Conservation (phyloP, 164 flowering plant species). For the Vitis amurensis region DNA sequence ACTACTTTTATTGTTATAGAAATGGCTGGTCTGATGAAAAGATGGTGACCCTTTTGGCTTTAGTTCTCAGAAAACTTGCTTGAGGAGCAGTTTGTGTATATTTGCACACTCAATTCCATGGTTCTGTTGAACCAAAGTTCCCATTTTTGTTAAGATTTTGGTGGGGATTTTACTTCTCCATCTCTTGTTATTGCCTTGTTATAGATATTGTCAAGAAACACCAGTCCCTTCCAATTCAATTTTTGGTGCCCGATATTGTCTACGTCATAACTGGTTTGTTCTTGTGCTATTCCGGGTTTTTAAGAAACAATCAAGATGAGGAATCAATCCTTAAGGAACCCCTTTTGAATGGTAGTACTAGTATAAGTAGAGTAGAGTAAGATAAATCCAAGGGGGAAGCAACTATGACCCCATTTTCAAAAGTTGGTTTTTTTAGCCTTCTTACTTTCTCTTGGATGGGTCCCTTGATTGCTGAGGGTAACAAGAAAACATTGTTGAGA, state of each 20-base stretch:
- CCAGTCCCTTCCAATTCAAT: slow-evolving; percentile 16
- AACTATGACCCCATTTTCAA: too few species aligned
- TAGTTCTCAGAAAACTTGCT: slow-evolving; percentile 37
- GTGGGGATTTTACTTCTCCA: slow-evolving; percentile 50
- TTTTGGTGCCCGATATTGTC: slow-evolving; percentile 44
- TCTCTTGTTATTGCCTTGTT: slow-evolving; percentile 55
- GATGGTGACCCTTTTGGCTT: slow-evolving; percentile 44
- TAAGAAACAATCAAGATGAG: slow-evolving; percentile 27
- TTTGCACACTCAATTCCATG: slow-evolving; percentile 29
- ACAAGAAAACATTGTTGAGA: too few species aligned
- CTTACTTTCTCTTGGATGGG: too few species aligned
- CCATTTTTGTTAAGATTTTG: slow-evolving; percentile 51
- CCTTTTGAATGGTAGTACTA: slow-evolving; percentile 46
- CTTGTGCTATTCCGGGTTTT: slow-evolving; percentile 49
- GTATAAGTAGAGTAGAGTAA: neutral
- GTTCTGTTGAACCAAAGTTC: slow-evolving; percentile 30
- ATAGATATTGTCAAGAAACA: slow-evolving; percentile 35
- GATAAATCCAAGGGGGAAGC: too few species aligned
- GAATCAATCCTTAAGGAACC: slow-evolving; percentile 45
- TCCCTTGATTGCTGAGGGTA: too few species aligned
- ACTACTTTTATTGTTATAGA: slow-evolving; percentile 52
- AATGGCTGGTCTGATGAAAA: slow-evolving; percentile 59
- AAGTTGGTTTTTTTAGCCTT: too few species aligned
- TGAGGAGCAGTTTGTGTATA: slow-evolving; percentile 52
- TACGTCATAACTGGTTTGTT: slow-evolving; percentile 45